Evolutionary conservation across 1,284 basidiomycete genomes (phyloP).

Genomic region (Trametes polyzona): DNA sequence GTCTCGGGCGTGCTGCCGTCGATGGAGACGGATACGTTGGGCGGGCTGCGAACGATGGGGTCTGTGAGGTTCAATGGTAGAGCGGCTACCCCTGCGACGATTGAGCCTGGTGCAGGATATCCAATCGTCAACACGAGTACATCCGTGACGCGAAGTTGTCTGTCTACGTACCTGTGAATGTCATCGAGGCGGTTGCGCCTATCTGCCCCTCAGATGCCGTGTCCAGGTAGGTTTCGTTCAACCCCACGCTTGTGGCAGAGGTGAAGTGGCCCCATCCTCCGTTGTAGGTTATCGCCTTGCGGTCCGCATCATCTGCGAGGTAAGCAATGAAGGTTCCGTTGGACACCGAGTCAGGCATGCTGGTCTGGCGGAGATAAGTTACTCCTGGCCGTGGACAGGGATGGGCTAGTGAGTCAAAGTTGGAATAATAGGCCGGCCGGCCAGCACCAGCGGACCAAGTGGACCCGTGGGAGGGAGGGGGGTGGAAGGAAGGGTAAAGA

Average conservation of each 20-base stretch:
- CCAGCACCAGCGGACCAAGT: neutral
- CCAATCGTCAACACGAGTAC: too few species aligned
- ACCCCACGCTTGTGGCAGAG: too few species aligned
- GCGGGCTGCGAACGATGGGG: neutral
- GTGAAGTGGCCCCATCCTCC: neutral
- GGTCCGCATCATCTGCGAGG: constrained; percentile 4
- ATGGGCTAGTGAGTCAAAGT: too few species aligned
- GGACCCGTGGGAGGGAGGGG: neutral
- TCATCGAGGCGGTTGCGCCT: neutral
- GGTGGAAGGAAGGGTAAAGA: neutral
- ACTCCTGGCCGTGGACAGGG: neutral
- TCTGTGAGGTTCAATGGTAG: neutral
- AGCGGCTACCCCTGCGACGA: neutral
- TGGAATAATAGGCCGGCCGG: too few species aligned
- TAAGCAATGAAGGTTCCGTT: neutral
- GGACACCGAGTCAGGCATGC: constrained; percentile 1
- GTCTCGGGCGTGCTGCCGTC: neutral
- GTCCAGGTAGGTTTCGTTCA: neutral
- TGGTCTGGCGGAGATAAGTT: neutral
- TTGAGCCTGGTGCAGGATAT: neutral
- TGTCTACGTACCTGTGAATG: constrained; percentile 4
- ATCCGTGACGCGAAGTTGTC: too few species aligned
- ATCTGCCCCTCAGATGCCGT: neutral
- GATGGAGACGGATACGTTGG: constrained; percentile 1
- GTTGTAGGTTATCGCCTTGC: neutral